phyloP scores from a whole-genome alignment of 129 eudicot genomes.

The Artemisia argyi region DNA sequence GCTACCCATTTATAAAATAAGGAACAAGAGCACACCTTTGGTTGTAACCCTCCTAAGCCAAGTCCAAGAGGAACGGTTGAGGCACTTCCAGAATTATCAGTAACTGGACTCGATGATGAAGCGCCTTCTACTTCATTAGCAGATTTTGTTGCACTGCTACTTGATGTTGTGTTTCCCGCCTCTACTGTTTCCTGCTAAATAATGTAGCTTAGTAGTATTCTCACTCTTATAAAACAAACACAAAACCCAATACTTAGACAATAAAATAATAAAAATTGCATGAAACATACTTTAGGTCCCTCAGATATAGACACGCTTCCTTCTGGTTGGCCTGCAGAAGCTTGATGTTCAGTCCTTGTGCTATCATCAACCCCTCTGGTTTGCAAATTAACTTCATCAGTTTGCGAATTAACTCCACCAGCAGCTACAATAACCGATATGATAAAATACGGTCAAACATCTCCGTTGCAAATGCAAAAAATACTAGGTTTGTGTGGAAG shows the following conservation, averaged over 20 bases:
- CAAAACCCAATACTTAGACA: not conserved
- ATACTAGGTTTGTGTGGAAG: constrained; percentile 31
- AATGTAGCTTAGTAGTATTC: constrained; percentile 15
- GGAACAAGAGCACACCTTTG: constrained; percentile 54
- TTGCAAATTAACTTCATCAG: constrained; percentile 50
- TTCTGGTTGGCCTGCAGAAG: constrained; percentile 53
- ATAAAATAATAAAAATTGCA: not conserved
- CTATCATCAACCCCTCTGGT: constrained; percentile 44
- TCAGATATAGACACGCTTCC: constrained; percentile 26
- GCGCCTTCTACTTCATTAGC: constrained; percentile 31
- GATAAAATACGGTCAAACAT: constrained; percentile 29
- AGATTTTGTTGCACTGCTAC: constrained; percentile 23
- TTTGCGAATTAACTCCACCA: not conserved
- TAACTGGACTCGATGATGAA: constrained; percentile 33
- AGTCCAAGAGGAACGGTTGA: constrained; percentile 77
- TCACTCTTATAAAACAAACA: not conserved
- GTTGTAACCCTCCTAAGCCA: constrained; percentile 88
- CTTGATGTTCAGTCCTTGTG: constrained; percentile 42
- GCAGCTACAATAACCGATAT: constrained; percentile 31
- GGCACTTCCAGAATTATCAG: constrained; percentile 36
- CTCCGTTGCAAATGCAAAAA: constrained; percentile 29
- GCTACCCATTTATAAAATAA: not conserved
- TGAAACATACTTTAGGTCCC: constrained; percentile 41
- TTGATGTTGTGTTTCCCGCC: constrained; percentile 26
- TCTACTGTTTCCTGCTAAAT: constrained; percentile 36